A percentile compares a stretch with the other conserved stretches of the same genome.
Evolutionary conservation across 768 basidiomycete species (phyloP).

Genomic region (Leucosporidium scottii): DNA sequence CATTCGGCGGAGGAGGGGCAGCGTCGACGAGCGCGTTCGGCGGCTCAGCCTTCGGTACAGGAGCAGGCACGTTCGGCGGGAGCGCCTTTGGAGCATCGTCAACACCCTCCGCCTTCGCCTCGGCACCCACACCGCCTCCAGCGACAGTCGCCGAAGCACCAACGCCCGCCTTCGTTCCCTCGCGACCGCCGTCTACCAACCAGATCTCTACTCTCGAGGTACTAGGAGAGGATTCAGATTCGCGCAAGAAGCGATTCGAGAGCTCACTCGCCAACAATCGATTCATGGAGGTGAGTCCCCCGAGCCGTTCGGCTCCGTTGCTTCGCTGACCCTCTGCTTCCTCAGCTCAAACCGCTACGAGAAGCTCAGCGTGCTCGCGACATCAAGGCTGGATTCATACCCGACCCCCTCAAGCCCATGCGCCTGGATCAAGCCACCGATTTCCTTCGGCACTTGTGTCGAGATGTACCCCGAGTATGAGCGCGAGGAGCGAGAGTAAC

Average conservation of each 20-base stretch:
- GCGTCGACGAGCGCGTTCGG: too few species aligned
- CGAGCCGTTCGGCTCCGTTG: too few species aligned
- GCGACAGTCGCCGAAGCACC: too few species aligned
- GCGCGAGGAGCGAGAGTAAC: conserved; percentile 77
- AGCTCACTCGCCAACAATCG: conserved; percentile 21
- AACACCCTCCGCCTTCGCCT: too few species aligned
- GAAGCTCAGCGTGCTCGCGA: conserved; percentile 42
- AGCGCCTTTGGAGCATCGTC: too few species aligned
- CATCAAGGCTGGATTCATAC: conserved; percentile 78
- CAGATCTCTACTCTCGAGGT: conserved; percentile 30
- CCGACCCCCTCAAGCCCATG: conserved; percentile 71
- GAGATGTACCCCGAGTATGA: conserved; percentile 96
- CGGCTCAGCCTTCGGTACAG: too few species aligned
- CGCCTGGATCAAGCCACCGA: conserved; percentile 81
- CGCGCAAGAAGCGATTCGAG: conserved; percentile 28
- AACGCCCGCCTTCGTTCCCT: too few species aligned
- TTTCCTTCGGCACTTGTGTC: conserved; percentile 82
- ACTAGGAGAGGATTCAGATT: conserved; percentile 29
- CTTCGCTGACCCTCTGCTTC: too few species aligned
- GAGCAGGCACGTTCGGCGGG: too few species aligned
- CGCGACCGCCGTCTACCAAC: neutral
- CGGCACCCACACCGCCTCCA: too few species aligned
- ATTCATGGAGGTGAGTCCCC: conserved; percentile 20
- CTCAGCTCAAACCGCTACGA: conserved; percentile 43
- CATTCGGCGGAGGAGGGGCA: too few species aligned